Evolutionary conservation across 352 stramenopile species (phyloP).

Genomic region (Globisporangium cystogenes): DNA sequence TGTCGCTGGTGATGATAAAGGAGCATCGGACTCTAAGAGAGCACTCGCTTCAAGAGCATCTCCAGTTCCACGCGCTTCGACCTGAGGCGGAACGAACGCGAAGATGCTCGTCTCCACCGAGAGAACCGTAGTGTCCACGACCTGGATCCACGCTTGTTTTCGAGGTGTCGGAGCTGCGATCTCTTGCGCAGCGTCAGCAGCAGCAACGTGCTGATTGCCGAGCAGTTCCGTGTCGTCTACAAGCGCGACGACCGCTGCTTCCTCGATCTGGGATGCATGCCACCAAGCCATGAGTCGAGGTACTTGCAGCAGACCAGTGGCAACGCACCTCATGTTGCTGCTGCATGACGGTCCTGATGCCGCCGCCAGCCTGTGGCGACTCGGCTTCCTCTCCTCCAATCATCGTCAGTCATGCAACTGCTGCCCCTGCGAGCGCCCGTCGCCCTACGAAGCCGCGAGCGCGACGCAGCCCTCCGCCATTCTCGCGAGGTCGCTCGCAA

Average conservation of each 20-base stretch:
- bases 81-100: slow-evolving; percentile 21
- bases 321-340: too few species aligned
- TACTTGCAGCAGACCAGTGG: too few species aligned
- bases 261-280: not conserved
- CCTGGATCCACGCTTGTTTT: slow-evolving; percentile 45
- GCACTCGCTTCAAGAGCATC: not conserved
- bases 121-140: slow-evolving; percentile 5
- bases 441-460: too few species aligned
- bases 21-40: not conserved
- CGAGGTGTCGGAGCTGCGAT: not conserved
- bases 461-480: too few species aligned
- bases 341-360: too few species aligned
- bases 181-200: not conserved
- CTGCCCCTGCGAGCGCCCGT: not conserved
- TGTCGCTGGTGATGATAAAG: not conserved
- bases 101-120: slow-evolving; percentile 42
- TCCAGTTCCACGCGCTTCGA: not conserved
- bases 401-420: too few species aligned
- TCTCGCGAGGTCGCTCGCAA: too few species aligned
- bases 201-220: not conserved
- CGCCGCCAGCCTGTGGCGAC: too few species aligned
- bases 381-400: too few species aligned
- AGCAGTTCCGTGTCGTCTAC: slow-evolving; percentile 29
- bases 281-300: not conserved
- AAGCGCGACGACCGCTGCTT: slow-evolving; percentile 16